Evolutionary conservation across 495 filamentous ascomycete genomes (phyloP).

Genomic region (Trichoderma virens): DNA sequence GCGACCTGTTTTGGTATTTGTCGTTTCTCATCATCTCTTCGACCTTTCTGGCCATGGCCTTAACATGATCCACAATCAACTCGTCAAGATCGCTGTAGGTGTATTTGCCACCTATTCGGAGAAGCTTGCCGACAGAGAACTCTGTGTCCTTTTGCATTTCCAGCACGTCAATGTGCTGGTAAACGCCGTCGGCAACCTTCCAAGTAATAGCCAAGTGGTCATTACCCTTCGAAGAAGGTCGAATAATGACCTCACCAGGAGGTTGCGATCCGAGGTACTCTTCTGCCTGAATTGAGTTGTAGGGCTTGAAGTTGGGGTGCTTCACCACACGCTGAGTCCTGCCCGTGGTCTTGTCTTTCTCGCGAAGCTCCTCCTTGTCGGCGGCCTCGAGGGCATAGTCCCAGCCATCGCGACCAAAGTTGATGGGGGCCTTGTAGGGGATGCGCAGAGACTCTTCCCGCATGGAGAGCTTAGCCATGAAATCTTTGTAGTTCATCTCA

Average conservation of each 20-base stretch:
- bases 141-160: conserved; percentile 95
- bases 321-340: conserved; percentile 92
- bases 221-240: conserved; percentile 84
- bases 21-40: conserved; percentile 91
- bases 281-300: conserved; percentile 88
- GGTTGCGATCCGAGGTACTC: conserved; percentile 81
- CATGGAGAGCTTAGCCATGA: conserved; percentile 74
- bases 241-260: conserved; percentile 85
- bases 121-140: conserved; percentile 76
- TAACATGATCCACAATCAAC: conserved; percentile 92
- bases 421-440: conserved; percentile 55
- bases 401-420: conserved; percentile 75
- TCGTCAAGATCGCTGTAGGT: conserved; percentile 95
- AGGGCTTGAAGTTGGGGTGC: conserved; percentile 87
- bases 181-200: conserved; percentile 93
- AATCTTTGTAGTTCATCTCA: conserved; percentile 73
- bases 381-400: conserved; percentile 70
- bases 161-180: conserved; percentile 94
- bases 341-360: conserved; percentile 72
- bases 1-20: conserved; percentile 76
- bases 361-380: conserved; percentile 67
- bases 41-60: conserved; percentile 95
- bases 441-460: conserved; percentile 69
- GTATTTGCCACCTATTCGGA: conserved; percentile 79
- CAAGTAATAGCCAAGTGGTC: conserved; percentile 95